These are phyloP conservation scores for Hericium alpestre DNA, from an alignment of 768 basidiomycete species.

Conservation along the genomic window DNA sequence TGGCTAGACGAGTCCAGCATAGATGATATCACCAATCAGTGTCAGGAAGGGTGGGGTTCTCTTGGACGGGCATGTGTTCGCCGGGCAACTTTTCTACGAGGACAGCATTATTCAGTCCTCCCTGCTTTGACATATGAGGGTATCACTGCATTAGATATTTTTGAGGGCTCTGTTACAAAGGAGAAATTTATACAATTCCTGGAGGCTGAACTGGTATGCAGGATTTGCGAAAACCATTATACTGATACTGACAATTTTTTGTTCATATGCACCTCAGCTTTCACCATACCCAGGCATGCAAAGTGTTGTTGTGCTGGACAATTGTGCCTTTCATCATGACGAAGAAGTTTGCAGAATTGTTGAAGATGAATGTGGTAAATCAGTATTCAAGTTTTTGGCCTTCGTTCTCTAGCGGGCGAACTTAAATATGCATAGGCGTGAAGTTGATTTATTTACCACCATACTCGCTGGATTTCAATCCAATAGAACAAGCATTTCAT, in stretches of 20 bases:
- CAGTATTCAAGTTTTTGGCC: background rate
- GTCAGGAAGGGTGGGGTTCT: conserved; percentile 4
- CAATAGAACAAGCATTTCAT: conserved; percentile 26
- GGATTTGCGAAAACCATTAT: too few species aligned
- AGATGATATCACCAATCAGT: conserved; percentile 9
- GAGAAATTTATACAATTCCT: conserved; percentile 23
- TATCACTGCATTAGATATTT: conserved; percentile 10
- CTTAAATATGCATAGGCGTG: background rate
- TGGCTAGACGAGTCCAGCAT: conserved; percentile 13
- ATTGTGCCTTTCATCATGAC: conserved; percentile 31
- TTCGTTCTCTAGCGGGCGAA: background rate
- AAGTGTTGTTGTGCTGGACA: conserved; percentile 30
- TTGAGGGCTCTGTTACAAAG: conserved; percentile 23
- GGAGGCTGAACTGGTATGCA: conserved; percentile 11
- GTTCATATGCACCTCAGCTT: conserved; percentile 15
- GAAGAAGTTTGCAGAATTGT: conserved; percentile 24
- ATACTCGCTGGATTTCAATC: conserved; percentile 27
- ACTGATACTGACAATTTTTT: too few species aligned
- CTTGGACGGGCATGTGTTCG: conserved; percentile 8
- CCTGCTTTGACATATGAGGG: conserved; percentile 10
- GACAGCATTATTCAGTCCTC: conserved; percentile 11
- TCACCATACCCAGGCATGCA: conserved; percentile 25
- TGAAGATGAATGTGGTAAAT: conserved; percentile 11
- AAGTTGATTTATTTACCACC: conserved; percentile 13
- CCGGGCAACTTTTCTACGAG: conserved; percentile 4